phyloP scores from a whole-genome alignment of 768 basidiomycete species.

The Mycena venus region DNA sequence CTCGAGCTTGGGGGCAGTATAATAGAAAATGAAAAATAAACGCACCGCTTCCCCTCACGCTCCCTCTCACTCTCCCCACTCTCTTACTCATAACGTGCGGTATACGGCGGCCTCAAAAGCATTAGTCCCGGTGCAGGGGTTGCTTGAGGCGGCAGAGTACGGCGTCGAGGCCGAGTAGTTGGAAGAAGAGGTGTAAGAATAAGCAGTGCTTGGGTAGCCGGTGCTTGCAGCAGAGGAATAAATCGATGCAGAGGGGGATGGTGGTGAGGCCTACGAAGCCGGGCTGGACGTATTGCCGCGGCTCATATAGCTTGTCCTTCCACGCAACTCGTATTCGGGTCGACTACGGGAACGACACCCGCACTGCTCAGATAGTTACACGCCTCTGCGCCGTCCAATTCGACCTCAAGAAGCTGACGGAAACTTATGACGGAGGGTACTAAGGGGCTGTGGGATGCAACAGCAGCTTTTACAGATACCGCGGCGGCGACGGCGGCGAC shows the following conservation, averaged over 20 bases:
- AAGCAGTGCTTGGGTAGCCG: too few species aligned
- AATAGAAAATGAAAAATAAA: neutral
- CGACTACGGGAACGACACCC: slow-evolving; percentile 11
- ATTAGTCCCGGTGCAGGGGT: neutral
- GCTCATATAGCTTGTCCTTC: too few species aligned
- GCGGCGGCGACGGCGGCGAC: too few species aligned
- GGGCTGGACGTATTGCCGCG: too few species aligned
- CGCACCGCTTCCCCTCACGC: neutral
- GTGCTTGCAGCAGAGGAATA: too few species aligned
- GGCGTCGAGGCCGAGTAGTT: neutral
- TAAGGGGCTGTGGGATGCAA: too few species aligned
- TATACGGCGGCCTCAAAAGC: neutral
- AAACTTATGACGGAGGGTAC: neutral
- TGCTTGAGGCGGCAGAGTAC: too few species aligned
- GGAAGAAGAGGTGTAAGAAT: neutral
- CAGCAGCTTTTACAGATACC: too few species aligned
- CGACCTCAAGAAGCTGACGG: neutral
- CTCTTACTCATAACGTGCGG: neutral
- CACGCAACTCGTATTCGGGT: too few species aligned
- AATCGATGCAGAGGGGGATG: neutral
- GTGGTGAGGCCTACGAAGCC: neutral
- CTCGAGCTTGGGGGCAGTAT: too few species aligned
- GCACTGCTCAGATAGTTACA: neutral
- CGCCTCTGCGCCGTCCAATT: neutral
- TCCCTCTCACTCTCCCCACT: neutral